Conservation (phyloP, 2,329 filamentous ascomycete species). For the Paecilomyces dactylethromorphus region DNA sequence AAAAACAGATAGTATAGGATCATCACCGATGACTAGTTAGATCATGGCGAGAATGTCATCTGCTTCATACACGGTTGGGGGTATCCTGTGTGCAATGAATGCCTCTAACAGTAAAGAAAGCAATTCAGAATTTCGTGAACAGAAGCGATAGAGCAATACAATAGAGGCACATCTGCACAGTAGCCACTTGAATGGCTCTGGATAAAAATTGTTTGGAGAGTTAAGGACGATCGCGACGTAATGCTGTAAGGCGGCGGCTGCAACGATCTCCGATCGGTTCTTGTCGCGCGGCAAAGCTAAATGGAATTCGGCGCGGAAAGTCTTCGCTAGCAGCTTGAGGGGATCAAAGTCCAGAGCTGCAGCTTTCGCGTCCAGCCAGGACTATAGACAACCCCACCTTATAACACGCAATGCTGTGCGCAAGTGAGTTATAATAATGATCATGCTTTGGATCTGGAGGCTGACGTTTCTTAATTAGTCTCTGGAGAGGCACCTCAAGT, state of each 20-base stretch:
- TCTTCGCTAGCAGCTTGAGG: conserved; percentile 16
- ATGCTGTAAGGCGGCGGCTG: neutral
- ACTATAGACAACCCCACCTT: conserved; percentile 12
- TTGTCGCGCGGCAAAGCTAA: conserved; percentile 23
- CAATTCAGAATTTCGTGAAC: neutral
- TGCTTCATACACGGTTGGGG: neutral
- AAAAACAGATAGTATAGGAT: neutral
- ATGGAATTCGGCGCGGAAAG: conserved; percentile 19
- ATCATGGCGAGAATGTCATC: neutral
- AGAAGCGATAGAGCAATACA: neutral
- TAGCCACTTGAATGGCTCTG: neutral
- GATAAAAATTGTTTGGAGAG: neutral
- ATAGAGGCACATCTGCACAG: neutral
- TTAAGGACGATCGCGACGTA: neutral
- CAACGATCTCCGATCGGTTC: neutral
- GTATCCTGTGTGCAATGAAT: neutral
- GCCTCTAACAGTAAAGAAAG: neutral
- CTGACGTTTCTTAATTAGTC: conserved; percentile 49
- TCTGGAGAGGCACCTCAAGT: conserved; percentile 94
- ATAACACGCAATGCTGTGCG: conserved; percentile 50
- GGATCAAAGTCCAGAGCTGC: conserved; percentile 25
- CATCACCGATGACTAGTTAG: neutral
- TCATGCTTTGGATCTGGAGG: conserved; percentile 1
- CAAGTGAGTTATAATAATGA: conserved; percentile 50
- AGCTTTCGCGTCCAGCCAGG: conserved; percentile 22